Conservation (phyloP, 192 early-diverging fungal genomes). For the Coemansia sp. region DNA sequence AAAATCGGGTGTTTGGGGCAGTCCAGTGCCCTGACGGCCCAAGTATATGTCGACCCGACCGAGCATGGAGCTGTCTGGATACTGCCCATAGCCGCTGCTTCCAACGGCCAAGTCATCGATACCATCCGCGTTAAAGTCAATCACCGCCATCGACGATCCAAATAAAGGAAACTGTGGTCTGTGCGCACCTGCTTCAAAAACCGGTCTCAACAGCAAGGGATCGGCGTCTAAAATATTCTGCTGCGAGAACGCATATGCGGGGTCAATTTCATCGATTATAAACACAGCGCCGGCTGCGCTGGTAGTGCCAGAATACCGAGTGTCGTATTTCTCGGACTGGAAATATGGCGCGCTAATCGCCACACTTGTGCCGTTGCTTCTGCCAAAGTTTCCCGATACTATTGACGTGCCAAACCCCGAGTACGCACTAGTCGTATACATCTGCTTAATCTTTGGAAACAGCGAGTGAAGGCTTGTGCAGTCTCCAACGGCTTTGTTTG, state of each 20-base stretch:
- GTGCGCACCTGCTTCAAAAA: constrained; percentile 10
- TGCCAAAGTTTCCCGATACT: constrained; percentile 69
- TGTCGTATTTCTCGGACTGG: constrained; percentile 6
- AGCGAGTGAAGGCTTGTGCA: constrained; percentile 40
- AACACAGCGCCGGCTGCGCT: constrained; percentile 58
- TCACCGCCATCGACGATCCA: constrained; percentile 70
- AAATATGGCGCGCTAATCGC: constrained; percentile 67
- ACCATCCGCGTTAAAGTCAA: constrained; percentile 83
- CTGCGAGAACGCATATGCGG: constrained; percentile 16
- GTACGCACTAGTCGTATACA: constrained; percentile 53
- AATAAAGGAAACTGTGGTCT: constrained; percentile 54
- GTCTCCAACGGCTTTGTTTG: not conserved
- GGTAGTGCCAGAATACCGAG: not conserved
- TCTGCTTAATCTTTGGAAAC: constrained; percentile 45
- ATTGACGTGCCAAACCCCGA: constrained; percentile 65
- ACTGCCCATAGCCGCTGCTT: constrained; percentile 54
- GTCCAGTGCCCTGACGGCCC: constrained; percentile 54
- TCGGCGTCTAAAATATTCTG: constrained; percentile 54
- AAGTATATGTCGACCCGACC: constrained; percentile 69
- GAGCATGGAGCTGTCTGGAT: constrained; percentile 25
- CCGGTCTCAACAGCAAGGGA: constrained; percentile 24
- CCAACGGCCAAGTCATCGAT: constrained; percentile 82
- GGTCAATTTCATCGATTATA: constrained; percentile 19
- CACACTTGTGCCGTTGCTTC: constrained; percentile 57
- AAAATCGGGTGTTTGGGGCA: constrained; percentile 53